Conservation (phyloP, 371 early-diverging fungal genomes). For the Coemansia sp. region DNA sequence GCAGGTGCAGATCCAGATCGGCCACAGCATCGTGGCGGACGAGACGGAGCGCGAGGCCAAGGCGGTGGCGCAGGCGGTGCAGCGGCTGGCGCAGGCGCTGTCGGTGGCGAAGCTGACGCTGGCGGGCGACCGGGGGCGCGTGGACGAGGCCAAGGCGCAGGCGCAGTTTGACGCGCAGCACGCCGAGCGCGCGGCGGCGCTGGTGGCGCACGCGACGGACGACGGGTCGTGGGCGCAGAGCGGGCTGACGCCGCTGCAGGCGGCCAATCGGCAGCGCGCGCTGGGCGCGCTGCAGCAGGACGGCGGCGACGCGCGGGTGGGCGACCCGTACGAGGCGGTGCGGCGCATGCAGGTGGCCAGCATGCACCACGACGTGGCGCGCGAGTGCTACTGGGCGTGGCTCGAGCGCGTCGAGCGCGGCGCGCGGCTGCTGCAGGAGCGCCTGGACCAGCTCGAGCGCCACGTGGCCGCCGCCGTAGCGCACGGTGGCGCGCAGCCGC, state of each 20-base stretch:
- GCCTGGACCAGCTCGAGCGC: conserved; percentile 41
- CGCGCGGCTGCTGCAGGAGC: conserved; percentile 25
- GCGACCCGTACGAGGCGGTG: conserved; percentile 42
- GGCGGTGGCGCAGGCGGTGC: conserved; percentile 12
- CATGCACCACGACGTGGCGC: conserved; percentile 39
- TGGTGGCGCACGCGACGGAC: conserved; percentile 39
- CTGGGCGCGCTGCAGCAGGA: conserved; percentile 15
- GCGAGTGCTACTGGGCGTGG: conserved; percentile 52
- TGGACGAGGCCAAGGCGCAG: conserved; percentile 25
- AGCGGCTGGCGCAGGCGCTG: conserved; percentile 29
- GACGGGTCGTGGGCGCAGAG: conserved; percentile 48
- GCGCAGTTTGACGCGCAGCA: conserved; percentile 39
- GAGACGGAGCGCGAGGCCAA: conserved; percentile 27
- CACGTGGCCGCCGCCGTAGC: conserved; percentile 23
- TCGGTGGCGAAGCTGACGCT: conserved; percentile 36
- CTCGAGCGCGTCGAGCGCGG: conserved; percentile 33
- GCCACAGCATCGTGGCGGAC: conserved; percentile 25
- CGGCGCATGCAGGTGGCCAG: conserved; percentile 48
- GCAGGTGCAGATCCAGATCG: conserved; percentile 44
- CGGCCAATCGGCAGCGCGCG: conserved; percentile 39
- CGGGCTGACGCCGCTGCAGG: conserved; percentile 46
- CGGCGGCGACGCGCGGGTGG: neutral
- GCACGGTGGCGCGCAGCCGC: neutral
- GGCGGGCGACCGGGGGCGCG: conserved; percentile 22
- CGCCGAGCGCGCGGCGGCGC: conserved; percentile 33